phyloP scores from a whole-genome alignment of 768 basidiomycete genomes.

The Calocybe gangraenosa region DNA sequence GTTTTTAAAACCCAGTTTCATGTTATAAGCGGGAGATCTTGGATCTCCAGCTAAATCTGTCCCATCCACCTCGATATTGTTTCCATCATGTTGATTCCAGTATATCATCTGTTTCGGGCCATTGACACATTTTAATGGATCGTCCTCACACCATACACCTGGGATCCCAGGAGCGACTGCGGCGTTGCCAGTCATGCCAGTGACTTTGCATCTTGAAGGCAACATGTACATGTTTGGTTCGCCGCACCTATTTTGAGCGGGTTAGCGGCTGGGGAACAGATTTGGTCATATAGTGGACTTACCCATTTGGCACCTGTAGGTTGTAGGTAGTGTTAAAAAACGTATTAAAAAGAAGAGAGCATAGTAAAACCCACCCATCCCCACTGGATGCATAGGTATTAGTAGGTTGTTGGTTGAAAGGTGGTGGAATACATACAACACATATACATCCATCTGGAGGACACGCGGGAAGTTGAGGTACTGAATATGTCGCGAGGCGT shows the following conservation, averaged over 20 bases:
- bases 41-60: constrained; percentile 30
- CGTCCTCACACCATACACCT: constrained; percentile 48
- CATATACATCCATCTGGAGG: constrained; percentile 48
- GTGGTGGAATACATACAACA: constrained; percentile 31
- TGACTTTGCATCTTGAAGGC: constrained; percentile 44
- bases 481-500: constrained; percentile 39
- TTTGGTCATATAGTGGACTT: constrained; percentile 1
- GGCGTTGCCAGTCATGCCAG: constrained; percentile 31
- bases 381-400: not conserved
- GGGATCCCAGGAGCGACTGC: constrained; percentile 38
- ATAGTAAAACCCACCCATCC: constrained; percentile 8
- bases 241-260: constrained; percentile 35
- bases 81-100: constrained; percentile 46
- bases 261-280: not conserved
- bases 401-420: not conserved
- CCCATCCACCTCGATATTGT: constrained; percentile 44
- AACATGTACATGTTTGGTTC: constrained; percentile 49
- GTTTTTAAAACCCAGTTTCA: constrained; percentile 41
- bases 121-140: constrained; percentile 33
- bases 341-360: not conserved
- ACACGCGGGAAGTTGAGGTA: constrained; percentile 47
- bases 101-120: constrained; percentile 53
- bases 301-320: constrained; percentile 36
- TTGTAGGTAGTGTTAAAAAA: not conserved
- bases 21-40: constrained; percentile 46